Evolutionary conservation across 2,329 filamentous ascomycete genomes (phyloP), one percentile per base, ranked within the genome.

Genomic region (Aspergillus brasiliensis): DNA sequence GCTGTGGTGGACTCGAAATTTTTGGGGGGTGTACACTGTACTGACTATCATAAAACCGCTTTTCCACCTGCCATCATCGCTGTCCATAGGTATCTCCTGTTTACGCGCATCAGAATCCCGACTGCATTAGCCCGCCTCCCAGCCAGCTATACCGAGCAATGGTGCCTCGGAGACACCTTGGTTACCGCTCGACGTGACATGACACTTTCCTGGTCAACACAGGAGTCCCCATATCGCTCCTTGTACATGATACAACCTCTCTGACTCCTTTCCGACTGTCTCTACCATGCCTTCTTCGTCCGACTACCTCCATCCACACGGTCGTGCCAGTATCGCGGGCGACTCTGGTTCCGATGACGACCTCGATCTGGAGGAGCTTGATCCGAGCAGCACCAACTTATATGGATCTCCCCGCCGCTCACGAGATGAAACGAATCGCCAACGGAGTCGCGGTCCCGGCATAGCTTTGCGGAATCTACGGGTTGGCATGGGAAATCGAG

Each of bases 401-500:
- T 65, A 72, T 23, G 60, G 55, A 37, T 56, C 62, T 8, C 49
- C 65, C 23, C 65, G 70, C 37, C 31, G 57, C 13, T 74, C 73
- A 23, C 64, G 67, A 47, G 74, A 76, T 19, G 72, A 73, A 27
- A 57, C 68, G 2, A 58, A 62, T 13, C 64, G 62, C 47, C 66
- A 68, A 60, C 61, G 66, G 57, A 64, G 68, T 38, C 73, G 74
- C 67, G 75, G 72, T 19, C 73, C 76, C n/a, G 75, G 73, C 10
- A 79, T 81, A 54, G 77, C 78, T 3, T 60, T 81, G 37, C 74
- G 76, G 51, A 86, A 83, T 65, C 68, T 87, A 62, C 78, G 84
- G 40, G 78, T 80, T 44, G 82, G 80, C 19, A 75, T 79, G 55
- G 70, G 78, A 66, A 75, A 81, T 63, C 76, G 75, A 38, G 72